These are phyloP conservation scores for Phytopythium sindhum DNA, from an alignment of 352 stramenopile species.

Conservation along the genomic window DNA sequence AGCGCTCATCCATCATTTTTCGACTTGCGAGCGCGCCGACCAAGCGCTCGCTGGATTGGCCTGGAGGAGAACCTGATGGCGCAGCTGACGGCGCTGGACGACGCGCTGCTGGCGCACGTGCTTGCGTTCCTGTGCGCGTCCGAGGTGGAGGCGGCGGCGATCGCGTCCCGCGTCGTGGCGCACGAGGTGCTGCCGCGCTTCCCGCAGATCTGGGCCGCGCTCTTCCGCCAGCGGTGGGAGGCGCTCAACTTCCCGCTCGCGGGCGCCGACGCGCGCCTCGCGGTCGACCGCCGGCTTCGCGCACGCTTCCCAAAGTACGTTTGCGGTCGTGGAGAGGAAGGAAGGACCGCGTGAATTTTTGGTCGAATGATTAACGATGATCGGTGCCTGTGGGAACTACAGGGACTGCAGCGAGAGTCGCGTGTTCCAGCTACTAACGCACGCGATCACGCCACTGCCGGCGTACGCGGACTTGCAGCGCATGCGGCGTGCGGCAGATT, in stretches of 20 bases:
- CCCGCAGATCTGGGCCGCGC: slow-evolving; percentile 44
- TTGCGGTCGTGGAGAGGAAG: neutral
- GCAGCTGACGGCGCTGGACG: slow-evolving; percentile 32
- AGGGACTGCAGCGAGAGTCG: slow-evolving; percentile 53
- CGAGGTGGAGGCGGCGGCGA: slow-evolving; percentile 50
- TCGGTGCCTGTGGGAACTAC: neutral
- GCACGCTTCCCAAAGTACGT: slow-evolving; percentile 32
- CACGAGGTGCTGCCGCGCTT: slow-evolving; percentile 43
- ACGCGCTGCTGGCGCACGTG: slow-evolving; percentile 45
- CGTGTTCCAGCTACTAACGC: slow-evolving; percentile 65
- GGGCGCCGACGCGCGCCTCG: slow-evolving; percentile 6
- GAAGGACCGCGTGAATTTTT: neutral
- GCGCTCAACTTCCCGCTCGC: slow-evolving; percentile 61
- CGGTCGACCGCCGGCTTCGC: slow-evolving; percentile 30
- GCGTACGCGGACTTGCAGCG: slow-evolving; percentile 62
- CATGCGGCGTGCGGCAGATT: slow-evolving; percentile 27
- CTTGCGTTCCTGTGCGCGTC: slow-evolving; percentile 32
- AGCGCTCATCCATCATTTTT: slow-evolving; percentile 5
- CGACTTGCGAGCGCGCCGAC: neutral
- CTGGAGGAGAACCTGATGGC: neutral
- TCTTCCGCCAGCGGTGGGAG: slow-evolving; percentile 60
- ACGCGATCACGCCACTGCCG: slow-evolving; percentile 59
- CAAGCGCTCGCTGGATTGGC: too few species aligned
- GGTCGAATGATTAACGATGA: neutral
- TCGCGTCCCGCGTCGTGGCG: slow-evolving; percentile 38